Percentiles rank a stretch among this genome's conserved stretches.
phyloP scores from a whole-genome alignment of 2,329 filamentous ascomycete genomes.

The Pseudocercospora ulei region DNA sequence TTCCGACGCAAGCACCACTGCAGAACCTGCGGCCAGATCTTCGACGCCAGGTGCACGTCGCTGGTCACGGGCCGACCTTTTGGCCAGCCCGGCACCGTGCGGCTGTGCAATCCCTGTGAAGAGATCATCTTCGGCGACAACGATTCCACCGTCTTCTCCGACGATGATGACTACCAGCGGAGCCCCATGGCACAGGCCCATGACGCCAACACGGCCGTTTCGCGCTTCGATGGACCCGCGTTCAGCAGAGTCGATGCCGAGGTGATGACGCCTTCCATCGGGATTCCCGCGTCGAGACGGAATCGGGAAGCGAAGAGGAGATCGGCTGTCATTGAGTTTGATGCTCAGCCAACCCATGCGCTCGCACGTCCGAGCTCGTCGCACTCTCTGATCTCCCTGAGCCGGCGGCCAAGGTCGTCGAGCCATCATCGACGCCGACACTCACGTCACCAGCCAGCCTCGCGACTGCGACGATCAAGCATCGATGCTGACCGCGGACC shows the following conservation, averaged over 20 bases:
- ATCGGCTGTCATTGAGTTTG: constrained; percentile 83
- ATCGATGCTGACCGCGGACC: constrained; percentile 69
- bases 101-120: constrained; percentile 88
- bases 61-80: constrained; percentile 82
- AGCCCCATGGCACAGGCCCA: constrained; percentile 21
- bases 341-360: constrained; percentile 53
- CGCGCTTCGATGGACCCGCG: constrained; percentile 22
- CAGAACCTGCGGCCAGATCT: constrained; percentile 92
- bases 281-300: constrained; percentile 55
- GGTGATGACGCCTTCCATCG: constrained; percentile 51
- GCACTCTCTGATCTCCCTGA: constrained; percentile 68
- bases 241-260: constrained; percentile 26
- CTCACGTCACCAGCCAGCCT: constrained; percentile 75
- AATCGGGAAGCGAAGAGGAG: constrained; percentile 69
- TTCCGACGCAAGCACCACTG: constrained; percentile 96
- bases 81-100: constrained; percentile 70
- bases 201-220: constrained; percentile 15
- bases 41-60: constrained; percentile 89
- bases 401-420: constrained; percentile 63
- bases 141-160: constrained; percentile 81
- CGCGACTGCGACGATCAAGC: constrained; percentile 56
- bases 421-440: constrained; percentile 66
- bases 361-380: constrained; percentile 88
- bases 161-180: constrained; percentile 47
- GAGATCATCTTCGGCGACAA: constrained; percentile 82